Evolutionary conservation across 1,284 basidiomycete genomes (phyloP), one percentile per base, ranked within the genome.

Genomic region (Coniferiporia sulphurascens): DNA sequence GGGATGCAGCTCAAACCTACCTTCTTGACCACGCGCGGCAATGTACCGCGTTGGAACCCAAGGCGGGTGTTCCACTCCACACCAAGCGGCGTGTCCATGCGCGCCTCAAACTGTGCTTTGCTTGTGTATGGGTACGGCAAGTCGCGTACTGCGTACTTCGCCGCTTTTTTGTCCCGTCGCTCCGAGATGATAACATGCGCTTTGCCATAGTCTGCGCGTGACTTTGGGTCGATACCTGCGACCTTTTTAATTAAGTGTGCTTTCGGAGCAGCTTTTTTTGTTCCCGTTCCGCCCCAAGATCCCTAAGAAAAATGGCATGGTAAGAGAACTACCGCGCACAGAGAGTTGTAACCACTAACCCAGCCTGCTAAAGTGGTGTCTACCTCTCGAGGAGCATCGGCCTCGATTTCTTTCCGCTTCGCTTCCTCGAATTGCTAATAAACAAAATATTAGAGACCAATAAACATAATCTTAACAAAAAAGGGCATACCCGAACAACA

Each of bases 291-390:
- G 13, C 88, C 91, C 96, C 96, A 98, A 22, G 88, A 78, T 43
- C 96, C 96, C 92, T 95, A 65, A 58, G n/a, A 60, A 27, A 5
- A 27, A 27, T 54, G 50, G 22, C 53, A 32, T 13, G 51, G 62
- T 52, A 32, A 44, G 15, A 45, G 52, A 51, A 45, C 52, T 36
- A 15, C 19, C 36, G 21, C 17, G 58, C 55, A 32, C 32, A 51
- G n/a, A 9, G n/a, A 32, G 19, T 10, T 36, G 12, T 65, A 34
- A 43, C 22, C 56, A 70, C 86, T 65, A 69, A 94, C 92, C 96
- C 97, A 98, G 35, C 96, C 96, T 48, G 93, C 86, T n/a, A 98
- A 80, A 1, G 93, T 92, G 0, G 87, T 93, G 70, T 98, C 95
- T 36, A 95, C 82, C 61, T 89, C 85, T 53, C 80, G 80, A 0